phyloP scores from a whole-genome alignment of 2,329 filamentous ascomycete genomes.

The Diaporthe nobilis region DNA sequence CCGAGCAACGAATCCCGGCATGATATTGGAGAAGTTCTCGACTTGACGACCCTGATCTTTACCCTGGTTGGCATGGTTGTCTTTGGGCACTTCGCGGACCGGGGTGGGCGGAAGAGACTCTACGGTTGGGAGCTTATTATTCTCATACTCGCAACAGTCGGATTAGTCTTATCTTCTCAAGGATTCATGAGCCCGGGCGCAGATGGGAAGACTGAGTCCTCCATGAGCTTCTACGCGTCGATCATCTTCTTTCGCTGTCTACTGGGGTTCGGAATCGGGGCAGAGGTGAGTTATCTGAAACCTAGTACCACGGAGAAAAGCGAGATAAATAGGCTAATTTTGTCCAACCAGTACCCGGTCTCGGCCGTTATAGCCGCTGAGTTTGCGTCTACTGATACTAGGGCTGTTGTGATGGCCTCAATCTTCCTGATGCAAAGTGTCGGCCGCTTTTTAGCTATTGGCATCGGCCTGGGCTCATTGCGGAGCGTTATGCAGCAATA shows the following conservation, averaged over 20 bases:
- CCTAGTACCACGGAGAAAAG: neutral
- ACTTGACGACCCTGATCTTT: conserved; percentile 32
- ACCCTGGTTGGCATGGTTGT: conserved; percentile 41
- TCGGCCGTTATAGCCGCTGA: conserved; percentile 50
- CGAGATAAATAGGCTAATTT: neutral
- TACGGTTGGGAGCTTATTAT: conserved; percentile 41
- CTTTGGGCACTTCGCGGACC: conserved; percentile 40
- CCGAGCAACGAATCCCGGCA: conserved; percentile 2
- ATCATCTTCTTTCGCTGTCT: conserved; percentile 46
- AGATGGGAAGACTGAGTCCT: conserved; percentile 12
- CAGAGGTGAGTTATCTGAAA: conserved; percentile 42
- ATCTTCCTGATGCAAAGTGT: conserved; percentile 49
- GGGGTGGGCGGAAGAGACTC: conserved; percentile 41
- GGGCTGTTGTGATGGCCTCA: conserved; percentile 47
- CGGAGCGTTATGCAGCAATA: neutral
- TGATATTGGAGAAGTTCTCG: conserved; percentile 36
- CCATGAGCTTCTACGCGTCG: conserved; percentile 48
- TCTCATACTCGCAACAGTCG: conserved; percentile 41
- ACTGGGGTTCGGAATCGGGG: conserved; percentile 49
- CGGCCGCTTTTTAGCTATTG: conserved; percentile 43
- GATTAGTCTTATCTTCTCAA: conserved; percentile 40
- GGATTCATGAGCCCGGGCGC: conserved; percentile 28
- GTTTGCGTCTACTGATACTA: conserved; percentile 47
- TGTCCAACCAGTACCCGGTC: conserved; percentile 47
- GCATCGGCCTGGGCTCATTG: conserved; percentile 41